Conservation (phyloP, 176 grass and related monocot genomes). For the Musa acuminata region DNA sequence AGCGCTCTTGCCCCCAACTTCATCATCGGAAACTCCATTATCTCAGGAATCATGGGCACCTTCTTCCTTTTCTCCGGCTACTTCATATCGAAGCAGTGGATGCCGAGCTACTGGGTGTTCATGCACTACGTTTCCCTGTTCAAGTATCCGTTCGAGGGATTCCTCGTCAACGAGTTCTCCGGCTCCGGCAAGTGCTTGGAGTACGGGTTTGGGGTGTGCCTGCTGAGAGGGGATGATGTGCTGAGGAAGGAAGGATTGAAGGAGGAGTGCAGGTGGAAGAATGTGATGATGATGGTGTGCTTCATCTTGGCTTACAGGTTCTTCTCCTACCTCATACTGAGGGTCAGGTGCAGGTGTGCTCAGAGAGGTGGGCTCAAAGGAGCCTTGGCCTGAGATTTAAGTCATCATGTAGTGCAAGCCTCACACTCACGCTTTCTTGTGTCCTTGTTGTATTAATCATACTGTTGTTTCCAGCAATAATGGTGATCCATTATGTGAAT, state of each 20-base stretch:
- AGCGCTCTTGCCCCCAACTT: slow-evolving; percentile 57
- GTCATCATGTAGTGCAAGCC: too few species aligned
- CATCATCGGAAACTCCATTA: slow-evolving; percentile 56
- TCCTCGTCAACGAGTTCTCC: slow-evolving; percentile 71
- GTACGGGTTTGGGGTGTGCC: slow-evolving; percentile 34
- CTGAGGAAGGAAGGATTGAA: slow-evolving; percentile 52
- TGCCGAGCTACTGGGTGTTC: slow-evolving; percentile 67
- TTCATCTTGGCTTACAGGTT: slow-evolving; percentile 53
- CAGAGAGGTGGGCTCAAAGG: slow-evolving; percentile 42
- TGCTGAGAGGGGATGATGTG: slow-evolving; percentile 50
- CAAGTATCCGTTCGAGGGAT: slow-evolving; percentile 73
- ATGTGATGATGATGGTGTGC: slow-evolving; percentile 49
- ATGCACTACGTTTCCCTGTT: slow-evolving; percentile 83
- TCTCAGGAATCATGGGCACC: slow-evolving; percentile 57
- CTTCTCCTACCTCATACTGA: slow-evolving; percentile 51
- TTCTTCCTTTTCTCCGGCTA: slow-evolving; percentile 88
- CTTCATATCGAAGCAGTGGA: slow-evolving; percentile 56
- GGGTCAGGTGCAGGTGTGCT: slow-evolving; percentile 35
- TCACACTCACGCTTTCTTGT: too few species aligned
- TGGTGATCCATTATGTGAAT: too few species aligned
- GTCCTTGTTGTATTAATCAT: too few species aligned
- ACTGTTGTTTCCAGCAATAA: too few species aligned
- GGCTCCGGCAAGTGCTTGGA: slow-evolving; percentile 37
- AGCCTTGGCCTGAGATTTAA: neutral
- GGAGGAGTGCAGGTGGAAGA: slow-evolving; percentile 53